A percentile compares a stretch with the other conserved stretches of the same genome.
These are phyloP conservation scores for Earliella scabrosa DNA, from an alignment of 1,284 basidiomycete species.

Conservation along the genomic window DNA sequence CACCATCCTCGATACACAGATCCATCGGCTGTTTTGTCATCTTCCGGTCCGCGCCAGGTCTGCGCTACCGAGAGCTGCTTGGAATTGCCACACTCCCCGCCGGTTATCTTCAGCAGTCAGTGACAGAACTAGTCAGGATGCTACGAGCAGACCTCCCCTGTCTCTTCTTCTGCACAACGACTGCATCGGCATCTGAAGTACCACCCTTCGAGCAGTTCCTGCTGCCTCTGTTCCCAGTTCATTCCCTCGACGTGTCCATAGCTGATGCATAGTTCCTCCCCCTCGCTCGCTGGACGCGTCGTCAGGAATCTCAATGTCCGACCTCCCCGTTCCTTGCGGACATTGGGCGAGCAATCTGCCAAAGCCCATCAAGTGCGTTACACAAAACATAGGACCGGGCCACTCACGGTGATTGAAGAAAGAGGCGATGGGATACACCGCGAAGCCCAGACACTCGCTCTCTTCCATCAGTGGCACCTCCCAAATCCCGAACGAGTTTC, in stretches of 20 bases:
- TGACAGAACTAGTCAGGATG: too few relatives aligned
- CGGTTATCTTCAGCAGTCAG: too few relatives aligned
- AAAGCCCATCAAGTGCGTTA: not conserved
- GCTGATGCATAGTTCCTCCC: constrained; percentile 37
- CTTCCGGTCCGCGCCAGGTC: too few relatives aligned
- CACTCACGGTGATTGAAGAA: constrained; percentile 69
- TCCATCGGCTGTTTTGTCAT: not conserved
- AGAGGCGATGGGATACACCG: constrained; percentile 59
- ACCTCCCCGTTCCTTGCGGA: constrained; percentile 54
- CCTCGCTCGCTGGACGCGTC: constrained; percentile 29
- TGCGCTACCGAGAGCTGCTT: too few relatives aligned
- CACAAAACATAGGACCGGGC: constrained; percentile 18
- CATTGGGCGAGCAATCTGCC: constrained; percentile 62
- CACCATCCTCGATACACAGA: not conserved
- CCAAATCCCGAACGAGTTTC: constrained; percentile 72
- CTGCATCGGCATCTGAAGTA: constrained; percentile 36
- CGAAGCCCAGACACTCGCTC: constrained; percentile 70
- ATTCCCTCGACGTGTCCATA: constrained; percentile 37
- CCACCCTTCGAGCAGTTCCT: constrained; percentile 35
- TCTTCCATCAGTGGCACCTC: constrained; percentile 48
- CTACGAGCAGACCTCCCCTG: not conserved
- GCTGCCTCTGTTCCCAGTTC: constrained; percentile 27
- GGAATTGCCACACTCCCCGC: too few relatives aligned
- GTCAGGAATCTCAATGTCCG: constrained; percentile 55
- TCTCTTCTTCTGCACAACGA: constrained; percentile 22